Evolutionary conservation across 169 alveolate genomes (phyloP), one percentile per base, ranked within the genome.

Genomic region (Plasmodium gonderi): DNA sequence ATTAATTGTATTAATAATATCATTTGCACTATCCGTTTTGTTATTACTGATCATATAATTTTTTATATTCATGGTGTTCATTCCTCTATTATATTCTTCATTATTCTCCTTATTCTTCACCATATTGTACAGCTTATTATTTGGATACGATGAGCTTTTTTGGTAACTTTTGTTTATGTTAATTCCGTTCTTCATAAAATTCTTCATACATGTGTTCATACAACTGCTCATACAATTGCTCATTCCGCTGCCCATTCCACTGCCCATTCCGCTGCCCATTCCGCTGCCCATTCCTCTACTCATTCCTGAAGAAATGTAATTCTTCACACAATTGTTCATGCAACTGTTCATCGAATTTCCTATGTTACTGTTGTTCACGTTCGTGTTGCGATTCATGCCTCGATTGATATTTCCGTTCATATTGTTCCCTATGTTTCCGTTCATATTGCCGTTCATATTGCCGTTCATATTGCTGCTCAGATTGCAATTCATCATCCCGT

Each of bases 141-240:
- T 83, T 29, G 92, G 82, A 42, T 69, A 83, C 31, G 92, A 83
- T 0, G 79, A 83, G 29, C 92, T 83, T 42, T 83, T 83, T 42
- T 51, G 49, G 75, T 83, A 83, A 42, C 23, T 47, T n/a, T 69
- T 83, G 44, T 47, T 83, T 47, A 47, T 72, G 4, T 64, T 40
- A 11, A 77, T 54, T 29, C 11, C 4, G 33, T 47, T 40, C 17
- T 29, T 51, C 68, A 51, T 51, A 29, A 9, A n/a, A 29, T n/a
- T n/a, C 0, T 12, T 49, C 65, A 49, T 49, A 4, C 0, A 7
- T 36, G 11, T 17, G 36, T 45, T 77, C 65, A 17, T 45, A 44
- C 4, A n/a, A 69, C 33, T 81, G 54, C 11, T 64, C 2, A 44
- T 67, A 60, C 31, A n/a, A 44, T 74, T 74, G 0, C 14, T 9